These are phyloP conservation scores for Solanum verrucosum DNA, from an alignment of 257 asterid genomes.

Conservation along the genomic window DNA sequence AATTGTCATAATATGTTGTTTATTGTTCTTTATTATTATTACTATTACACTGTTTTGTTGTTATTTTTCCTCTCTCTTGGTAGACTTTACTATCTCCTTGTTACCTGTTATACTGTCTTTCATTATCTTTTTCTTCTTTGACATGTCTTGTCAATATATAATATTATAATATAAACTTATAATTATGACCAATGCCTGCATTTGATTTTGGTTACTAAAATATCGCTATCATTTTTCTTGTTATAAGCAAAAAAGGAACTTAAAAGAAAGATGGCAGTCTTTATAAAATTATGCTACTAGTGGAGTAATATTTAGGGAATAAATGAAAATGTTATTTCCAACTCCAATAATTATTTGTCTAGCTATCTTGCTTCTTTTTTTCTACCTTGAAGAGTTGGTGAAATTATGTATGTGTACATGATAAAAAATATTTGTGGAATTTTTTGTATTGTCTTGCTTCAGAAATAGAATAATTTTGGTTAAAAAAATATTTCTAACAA, in stretches of 20 bases:
- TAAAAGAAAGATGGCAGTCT: too few relatives aligned
- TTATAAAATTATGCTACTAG: neutral
- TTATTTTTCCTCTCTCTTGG: neutral
- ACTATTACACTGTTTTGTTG: neutral
- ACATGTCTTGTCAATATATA: neutral
- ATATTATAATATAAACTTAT: neutral
- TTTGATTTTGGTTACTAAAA: neutral
- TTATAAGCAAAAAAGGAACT: neutral
- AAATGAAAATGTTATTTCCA: neutral
- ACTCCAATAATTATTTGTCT: neutral
- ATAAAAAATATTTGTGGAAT: neutral
- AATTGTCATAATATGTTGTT: neutral
- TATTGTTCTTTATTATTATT: too few relatives aligned
- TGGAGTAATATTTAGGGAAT: neutral
- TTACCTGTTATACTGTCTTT: neutral
- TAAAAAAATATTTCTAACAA: neutral
- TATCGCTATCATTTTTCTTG: neutral
- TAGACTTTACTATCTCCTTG: neutral
- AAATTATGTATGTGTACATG: neutral
- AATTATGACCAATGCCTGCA: neutral
- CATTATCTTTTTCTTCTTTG: neutral
- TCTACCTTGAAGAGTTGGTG: neutral
- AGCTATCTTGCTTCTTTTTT: neutral
- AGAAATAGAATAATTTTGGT: neutral
- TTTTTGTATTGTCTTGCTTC: neutral